Conservation (phyloP, 1,284 basidiomycete genomes). For the Cystobasidium pallidum region DNA sequence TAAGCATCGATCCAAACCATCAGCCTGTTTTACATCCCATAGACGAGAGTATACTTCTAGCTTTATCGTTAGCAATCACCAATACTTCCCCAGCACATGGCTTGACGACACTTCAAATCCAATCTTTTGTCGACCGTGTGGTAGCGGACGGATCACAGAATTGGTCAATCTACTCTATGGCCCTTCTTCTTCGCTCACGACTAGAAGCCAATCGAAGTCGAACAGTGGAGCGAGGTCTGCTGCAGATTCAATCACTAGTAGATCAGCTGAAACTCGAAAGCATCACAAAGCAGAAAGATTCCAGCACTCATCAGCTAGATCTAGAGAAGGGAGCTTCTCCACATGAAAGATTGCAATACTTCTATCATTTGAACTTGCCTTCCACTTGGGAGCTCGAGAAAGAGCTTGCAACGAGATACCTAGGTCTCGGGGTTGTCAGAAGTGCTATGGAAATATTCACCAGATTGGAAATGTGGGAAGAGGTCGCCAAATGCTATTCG, state of each 20-base stretch:
- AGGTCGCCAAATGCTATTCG: slow-evolving; percentile 82
- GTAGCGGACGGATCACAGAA: slow-evolving; percentile 77
- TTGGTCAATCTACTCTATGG: slow-evolving; percentile 94
- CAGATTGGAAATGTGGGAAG: slow-evolving; percentile 94
- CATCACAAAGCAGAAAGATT: slow-evolving; percentile 10
- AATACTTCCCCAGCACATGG: slow-evolving; percentile 84
- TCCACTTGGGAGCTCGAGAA: slow-evolving; percentile 88
- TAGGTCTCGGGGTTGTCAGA: slow-evolving; percentile 78
- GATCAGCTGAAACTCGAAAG: slow-evolving; percentile 65
- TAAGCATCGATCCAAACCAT: slow-evolving; percentile 74
- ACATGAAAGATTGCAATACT: slow-evolving; percentile 72
- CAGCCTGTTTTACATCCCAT: slow-evolving; percentile 87
- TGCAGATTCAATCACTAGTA: slow-evolving; percentile 88
- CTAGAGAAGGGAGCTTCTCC: slow-evolving; percentile 52
- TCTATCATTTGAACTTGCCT: slow-evolving; percentile 77
- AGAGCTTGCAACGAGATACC: slow-evolving; percentile 79
- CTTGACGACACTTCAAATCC: slow-evolving; percentile 84
- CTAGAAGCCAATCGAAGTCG: slow-evolving; percentile 82
- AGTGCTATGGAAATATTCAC: slow-evolving; percentile 90
- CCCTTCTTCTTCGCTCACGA: slow-evolving; percentile 82
- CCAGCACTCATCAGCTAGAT: slow-evolving; percentile 59
- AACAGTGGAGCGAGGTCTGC: slow-evolving; percentile 82
- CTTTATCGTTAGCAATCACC: slow-evolving; percentile 83
- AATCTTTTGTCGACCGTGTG: slow-evolving; percentile 82
- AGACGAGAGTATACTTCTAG: slow-evolving; percentile 86